A percentile compares a stretch with the other conserved stretches of the same genome.
These are phyloP conservation scores for Withania somnifera DNA, from an alignment of 305 asterid genomes.

Conservation along the genomic window DNA sequence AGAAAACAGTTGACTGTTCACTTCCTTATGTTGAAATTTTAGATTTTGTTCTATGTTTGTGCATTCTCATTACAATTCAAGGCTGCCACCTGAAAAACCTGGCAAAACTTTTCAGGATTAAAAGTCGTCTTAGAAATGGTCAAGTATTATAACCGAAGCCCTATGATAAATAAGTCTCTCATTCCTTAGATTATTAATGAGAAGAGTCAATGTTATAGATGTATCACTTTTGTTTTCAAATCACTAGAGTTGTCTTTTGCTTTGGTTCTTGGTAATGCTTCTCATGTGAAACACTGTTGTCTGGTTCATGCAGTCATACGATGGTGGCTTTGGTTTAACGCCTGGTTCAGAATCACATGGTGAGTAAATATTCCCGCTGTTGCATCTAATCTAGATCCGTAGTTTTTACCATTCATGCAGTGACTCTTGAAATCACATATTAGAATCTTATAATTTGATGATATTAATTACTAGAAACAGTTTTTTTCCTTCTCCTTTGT, in stretches of 20 bases:
- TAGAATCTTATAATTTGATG: not conserved
- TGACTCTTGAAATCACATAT: not conserved
- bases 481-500: not conserved
- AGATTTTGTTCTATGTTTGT: not conserved
- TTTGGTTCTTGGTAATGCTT: not conserved
- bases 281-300: not conserved
- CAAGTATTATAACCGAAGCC: not conserved
- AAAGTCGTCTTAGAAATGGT: not conserved
- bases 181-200: not conserved
- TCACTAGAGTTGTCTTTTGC: conserved; percentile 1
- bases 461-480: not conserved
- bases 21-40: not conserved
- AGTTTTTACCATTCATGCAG: not conserved
- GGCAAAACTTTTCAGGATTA: not conserved
- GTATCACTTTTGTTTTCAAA: not conserved
- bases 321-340: conserved; percentile 84
- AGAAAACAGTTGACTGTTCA: not conserved
- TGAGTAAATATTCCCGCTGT: conserved; percentile 31
- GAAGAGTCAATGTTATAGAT: not conserved
- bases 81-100: not conserved
- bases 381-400: not conserved
- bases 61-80: not conserved
- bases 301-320: conserved; percentile 69
- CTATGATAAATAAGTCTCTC: not conserved
- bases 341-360: conserved; percentile 97